phyloP scores from a whole-genome alignment of 305 asterid genomes.

The Plantago coronopus region DNA sequence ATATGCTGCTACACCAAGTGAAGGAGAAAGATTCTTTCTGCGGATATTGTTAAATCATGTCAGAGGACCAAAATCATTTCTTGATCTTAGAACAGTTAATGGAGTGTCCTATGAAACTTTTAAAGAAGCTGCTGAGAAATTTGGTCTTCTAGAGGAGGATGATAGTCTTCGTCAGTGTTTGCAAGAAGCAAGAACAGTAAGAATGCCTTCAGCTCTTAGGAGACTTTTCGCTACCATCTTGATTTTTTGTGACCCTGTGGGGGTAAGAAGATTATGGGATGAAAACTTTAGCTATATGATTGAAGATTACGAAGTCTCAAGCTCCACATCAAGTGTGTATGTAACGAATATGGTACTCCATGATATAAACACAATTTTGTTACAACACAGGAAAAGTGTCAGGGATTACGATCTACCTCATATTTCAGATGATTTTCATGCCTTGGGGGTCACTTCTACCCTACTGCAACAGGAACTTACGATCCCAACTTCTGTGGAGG shows the following conservation, averaged over 20 bases:
- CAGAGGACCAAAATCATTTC: constrained; percentile 9
- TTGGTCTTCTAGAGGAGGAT: constrained; percentile 1
- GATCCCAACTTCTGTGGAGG: not conserved
- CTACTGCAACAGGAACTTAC: not conserved
- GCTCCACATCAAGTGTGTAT: not conserved
- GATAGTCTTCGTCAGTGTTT: constrained; percentile 1
- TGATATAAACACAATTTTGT: not conserved
- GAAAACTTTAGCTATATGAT: not conserved
- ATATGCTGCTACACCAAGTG: not conserved
- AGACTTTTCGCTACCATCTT: constrained; percentile 10
- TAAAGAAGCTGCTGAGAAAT: constrained; percentile 4
- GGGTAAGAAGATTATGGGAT: not conserved
- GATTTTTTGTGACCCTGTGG: constrained; percentile 1
- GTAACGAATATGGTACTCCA: not conserved
- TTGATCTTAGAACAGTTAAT: not conserved
- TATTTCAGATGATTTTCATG: not conserved
- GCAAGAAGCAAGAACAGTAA: not conserved
- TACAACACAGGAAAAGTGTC: constrained; percentile 4
- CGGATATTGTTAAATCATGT: not conserved
- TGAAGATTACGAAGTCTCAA: not conserved
- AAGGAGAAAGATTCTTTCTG: constrained; percentile 2
- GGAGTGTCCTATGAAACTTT: not conserved
- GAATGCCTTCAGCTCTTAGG: constrained; percentile 5
- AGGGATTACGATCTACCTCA: not conserved
- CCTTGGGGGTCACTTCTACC: not conserved